phyloP scores from a whole-genome alignment of 257 asterid genomes.

The Plantago major region DNA sequence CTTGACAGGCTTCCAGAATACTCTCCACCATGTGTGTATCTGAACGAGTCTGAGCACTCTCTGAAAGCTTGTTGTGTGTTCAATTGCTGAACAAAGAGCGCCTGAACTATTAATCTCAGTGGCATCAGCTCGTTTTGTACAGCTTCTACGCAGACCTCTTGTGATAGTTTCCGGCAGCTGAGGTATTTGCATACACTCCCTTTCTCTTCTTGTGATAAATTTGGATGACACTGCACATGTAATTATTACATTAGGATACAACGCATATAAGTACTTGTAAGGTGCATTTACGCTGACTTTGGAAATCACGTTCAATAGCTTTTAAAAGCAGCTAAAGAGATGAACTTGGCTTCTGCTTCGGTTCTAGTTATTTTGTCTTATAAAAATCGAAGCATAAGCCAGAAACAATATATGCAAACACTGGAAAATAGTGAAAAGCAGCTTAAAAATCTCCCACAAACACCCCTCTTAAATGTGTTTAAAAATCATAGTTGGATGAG shows the following conservation, averaged over 20 bases:
- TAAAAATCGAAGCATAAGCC: no score
- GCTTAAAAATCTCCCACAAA: no score
- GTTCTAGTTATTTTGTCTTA: no score
- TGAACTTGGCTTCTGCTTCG: no score
- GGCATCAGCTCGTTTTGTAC: conserved; percentile 75
- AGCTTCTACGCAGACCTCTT: conserved; percentile 55
- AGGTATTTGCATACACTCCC: conserved; percentile 54
- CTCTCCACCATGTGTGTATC: conserved; percentile 40
- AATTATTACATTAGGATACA: background rate
- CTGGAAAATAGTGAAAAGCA: no score
- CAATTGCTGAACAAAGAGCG: conserved; percentile 67
- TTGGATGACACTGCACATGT: conserved; percentile 40
- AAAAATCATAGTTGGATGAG: conserved; percentile 2
- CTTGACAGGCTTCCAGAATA: conserved; percentile 43
- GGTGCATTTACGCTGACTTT: no score
- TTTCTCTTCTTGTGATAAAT: conserved; percentile 57
- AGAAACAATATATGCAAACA: no score
- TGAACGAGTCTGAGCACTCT: conserved; percentile 60
- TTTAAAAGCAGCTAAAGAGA: no score
- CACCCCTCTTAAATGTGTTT: no score
- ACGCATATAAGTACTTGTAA: no score
- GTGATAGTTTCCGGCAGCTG: conserved; percentile 68
- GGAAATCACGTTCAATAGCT: no score
- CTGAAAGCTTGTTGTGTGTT: conserved; percentile 64
- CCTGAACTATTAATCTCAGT: conserved; percentile 63